Conservation (phyloP, 2,329 filamentous ascomycete species). For the Cryphonectria nitschkei region DNA sequence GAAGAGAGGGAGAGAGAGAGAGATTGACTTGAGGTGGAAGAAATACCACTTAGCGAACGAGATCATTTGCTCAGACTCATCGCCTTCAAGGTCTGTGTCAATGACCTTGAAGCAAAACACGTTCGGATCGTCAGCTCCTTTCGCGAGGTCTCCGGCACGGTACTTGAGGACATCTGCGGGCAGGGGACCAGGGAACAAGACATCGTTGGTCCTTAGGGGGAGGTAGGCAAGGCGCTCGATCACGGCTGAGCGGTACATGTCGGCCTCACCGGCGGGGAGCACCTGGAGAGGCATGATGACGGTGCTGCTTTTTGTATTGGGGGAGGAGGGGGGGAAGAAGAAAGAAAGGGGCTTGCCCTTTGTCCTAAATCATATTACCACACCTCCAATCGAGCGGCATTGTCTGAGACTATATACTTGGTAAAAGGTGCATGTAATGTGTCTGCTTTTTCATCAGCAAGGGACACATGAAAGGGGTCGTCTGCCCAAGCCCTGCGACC, state of each 20-base stretch:
- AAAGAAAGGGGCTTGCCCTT: neutral
- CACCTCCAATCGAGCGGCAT: neutral
- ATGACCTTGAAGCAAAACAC: slow-evolving; percentile 39
- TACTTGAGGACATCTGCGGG: slow-evolving; percentile 19
- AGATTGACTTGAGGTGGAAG: neutral
- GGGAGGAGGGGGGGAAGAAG: no score
- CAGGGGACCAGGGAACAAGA: slow-evolving; percentile 37
- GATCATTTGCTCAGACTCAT: slow-evolving; percentile 34
- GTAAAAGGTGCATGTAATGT: no score
- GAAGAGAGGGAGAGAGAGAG: no score
- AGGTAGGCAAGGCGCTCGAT: slow-evolving; percentile 46
- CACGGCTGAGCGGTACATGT: slow-evolving; percentile 41
- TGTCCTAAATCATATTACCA: neutral
- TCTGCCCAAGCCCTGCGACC: neutral
- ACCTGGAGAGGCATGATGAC: slow-evolving; percentile 45
- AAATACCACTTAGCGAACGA: slow-evolving; percentile 38
- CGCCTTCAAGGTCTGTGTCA: slow-evolving; percentile 38
- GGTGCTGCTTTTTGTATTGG: neutral
- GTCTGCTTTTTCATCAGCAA: no score
- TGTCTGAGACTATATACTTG: neutral
- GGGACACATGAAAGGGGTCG: no score
- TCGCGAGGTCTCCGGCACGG: slow-evolving; percentile 24
- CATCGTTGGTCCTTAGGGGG: slow-evolving; percentile 36
- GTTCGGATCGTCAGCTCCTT: slow-evolving; percentile 32
- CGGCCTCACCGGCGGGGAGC: slow-evolving; percentile 40